Evolutionary conservation across 2,329 filamentous ascomycete genomes (phyloP).

Genomic region (Colletotrichum neosansevieriae): DNA sequence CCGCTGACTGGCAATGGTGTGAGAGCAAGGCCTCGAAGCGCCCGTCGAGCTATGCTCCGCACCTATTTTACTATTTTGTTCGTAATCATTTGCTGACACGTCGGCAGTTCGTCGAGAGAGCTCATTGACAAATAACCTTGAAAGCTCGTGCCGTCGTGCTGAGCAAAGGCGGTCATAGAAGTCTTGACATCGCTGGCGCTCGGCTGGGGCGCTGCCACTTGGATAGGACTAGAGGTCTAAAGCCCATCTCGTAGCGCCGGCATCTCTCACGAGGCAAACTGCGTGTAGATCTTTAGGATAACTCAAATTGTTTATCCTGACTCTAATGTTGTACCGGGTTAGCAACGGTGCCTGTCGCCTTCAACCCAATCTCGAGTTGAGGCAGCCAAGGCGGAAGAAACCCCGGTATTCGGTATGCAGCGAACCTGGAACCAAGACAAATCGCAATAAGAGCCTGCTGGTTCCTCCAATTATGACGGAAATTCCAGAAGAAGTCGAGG

Average conservation of each 20-base stretch:
- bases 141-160: neutral
- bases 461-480: neutral
- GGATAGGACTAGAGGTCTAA: neutral
- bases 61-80: neutral
- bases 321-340: neutral
- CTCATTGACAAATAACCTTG: constrained; percentile 7
- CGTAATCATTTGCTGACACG: neutral
- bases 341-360: too few species aligned
- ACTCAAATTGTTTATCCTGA: neutral
- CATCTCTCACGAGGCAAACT: neutral
- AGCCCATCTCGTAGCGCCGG: neutral
- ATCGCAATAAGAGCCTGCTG: neutral
- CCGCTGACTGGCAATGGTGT: neutral
- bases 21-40: neutral
- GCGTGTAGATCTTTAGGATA: neutral
- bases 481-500: neutral
- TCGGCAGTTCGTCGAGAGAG: too few species aligned
- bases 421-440: neutral
- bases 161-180: neutral
- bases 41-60: neutral
- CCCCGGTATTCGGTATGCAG: neutral
- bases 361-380: too few species aligned
- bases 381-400: neutral
- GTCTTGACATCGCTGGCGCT: constrained; percentile 17
- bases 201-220: constrained; percentile 12